Conservation (phyloP, 2,329 filamentous ascomycete genomes). For the Xylariaceae sp. region DNA sequence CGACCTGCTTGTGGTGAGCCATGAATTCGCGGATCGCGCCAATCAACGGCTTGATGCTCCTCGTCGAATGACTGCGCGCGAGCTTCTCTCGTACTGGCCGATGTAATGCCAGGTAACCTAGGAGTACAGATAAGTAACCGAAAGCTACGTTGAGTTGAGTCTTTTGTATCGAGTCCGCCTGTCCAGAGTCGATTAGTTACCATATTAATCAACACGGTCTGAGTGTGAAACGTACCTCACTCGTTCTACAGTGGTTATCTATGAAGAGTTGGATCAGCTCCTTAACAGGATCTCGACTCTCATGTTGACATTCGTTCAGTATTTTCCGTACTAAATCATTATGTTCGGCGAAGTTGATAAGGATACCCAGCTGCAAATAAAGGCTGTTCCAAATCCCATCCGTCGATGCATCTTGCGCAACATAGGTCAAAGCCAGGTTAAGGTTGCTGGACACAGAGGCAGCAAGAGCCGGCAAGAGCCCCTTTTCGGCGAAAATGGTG, state of each 20-base stretch:
- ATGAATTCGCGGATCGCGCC: slow-evolving; percentile 53
- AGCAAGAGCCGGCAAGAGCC: slow-evolving; percentile 46
- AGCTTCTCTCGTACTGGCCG: slow-evolving; percentile 41
- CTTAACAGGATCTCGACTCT: slow-evolving; percentile 45
- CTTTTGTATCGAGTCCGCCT: slow-evolving; percentile 69
- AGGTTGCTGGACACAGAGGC: slow-evolving; percentile 49
- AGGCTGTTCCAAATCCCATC: slow-evolving; percentile 60
- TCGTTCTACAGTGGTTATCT: slow-evolving; percentile 58
- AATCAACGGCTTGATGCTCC: slow-evolving; percentile 42
- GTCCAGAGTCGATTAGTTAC: slow-evolving; percentile 20
- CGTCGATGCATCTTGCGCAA: slow-evolving; percentile 45
- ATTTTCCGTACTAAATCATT: slow-evolving; percentile 55
- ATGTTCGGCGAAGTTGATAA: slow-evolving; percentile 85
- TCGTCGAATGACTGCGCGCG: slow-evolving; percentile 37
- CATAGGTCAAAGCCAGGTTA: slow-evolving; percentile 41
- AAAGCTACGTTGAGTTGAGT: slow-evolving; percentile 75
- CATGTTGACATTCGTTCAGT: slow-evolving; percentile 38
- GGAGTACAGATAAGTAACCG: slow-evolving; percentile 77
- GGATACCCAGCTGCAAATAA: slow-evolving; percentile 70
- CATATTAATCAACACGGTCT: background rate
- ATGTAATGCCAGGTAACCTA: slow-evolving; percentile 71
- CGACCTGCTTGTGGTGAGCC: slow-evolving; percentile 45
- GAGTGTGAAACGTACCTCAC: slow-evolving; percentile 53
- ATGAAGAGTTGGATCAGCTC: slow-evolving; percentile 61
- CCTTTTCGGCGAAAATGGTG: slow-evolving; percentile 59